phyloP scores from a whole-genome alignment of 1,284 basidiomycete species.

The Pterulicium gracile region DNA sequence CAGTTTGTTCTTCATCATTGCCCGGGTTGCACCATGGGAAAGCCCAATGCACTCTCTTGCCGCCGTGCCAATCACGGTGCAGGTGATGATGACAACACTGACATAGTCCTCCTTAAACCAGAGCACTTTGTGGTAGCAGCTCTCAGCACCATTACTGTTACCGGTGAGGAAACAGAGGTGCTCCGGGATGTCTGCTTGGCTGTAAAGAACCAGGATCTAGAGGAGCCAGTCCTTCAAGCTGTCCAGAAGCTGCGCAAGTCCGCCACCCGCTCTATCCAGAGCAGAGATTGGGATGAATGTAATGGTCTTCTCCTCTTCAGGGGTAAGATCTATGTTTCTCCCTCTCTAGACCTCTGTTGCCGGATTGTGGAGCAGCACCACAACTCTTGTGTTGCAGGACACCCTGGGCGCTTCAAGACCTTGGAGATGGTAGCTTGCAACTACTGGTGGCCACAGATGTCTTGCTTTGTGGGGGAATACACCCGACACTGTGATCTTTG shows the following conservation, averaged over 20 bases:
- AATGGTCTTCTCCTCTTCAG: neutral
- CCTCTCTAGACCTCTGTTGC: neutral
- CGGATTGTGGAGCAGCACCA: neutral
- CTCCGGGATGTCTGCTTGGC: neutral
- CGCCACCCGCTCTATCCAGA: neutral
- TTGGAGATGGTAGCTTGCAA: neutral
- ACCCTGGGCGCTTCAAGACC: neutral
- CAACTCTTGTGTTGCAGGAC: neutral
- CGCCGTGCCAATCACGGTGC: neutral
- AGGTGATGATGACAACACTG: neutral
- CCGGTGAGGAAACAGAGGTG: neutral
- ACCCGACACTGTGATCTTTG: slow-evolving; percentile 17
- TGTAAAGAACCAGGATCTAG: neutral
- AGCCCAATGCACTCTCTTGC: slow-evolving; percentile 13
- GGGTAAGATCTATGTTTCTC: neutral
- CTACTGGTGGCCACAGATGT: slow-evolving; percentile 9
- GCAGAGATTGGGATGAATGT: neutral
- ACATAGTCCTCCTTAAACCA: too few relatives aligned
- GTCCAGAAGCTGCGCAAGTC: neutral
- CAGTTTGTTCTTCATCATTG: slow-evolving; percentile 12
- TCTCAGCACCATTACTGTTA: neutral
- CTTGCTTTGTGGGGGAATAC: slow-evolving; percentile 18
- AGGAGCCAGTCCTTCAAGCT: neutral
- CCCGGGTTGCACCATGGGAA: slow-evolving; percentile 11
- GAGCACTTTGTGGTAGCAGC: too few relatives aligned